These are phyloP conservation scores for Chrysoporthe deuterocubensis DNA, from an alignment of 2,329 filamentous ascomycete genomes.

Conservation along the genomic window DNA sequence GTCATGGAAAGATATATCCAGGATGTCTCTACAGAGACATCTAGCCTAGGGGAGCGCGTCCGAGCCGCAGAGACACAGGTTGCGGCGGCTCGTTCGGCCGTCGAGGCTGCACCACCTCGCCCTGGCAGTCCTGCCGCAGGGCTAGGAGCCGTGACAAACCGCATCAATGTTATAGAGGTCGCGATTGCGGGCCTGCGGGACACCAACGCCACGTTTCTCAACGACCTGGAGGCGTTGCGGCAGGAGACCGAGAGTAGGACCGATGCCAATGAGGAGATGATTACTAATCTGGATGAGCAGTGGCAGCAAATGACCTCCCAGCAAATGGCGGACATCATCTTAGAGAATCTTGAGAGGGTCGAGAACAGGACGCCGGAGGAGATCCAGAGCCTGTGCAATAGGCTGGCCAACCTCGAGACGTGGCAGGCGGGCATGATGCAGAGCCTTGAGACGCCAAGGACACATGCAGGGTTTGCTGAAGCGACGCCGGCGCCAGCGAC, in stretches of 20 bases:
- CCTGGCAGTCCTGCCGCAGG: not conserved
- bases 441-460: conserved; percentile 1
- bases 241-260: not conserved
- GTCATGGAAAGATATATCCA: not conserved
- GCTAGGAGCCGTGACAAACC: not conserved
- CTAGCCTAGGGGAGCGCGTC: not conserved
- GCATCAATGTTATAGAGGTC: conserved; percentile 5
- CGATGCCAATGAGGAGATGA: conserved; percentile 20
- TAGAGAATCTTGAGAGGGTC: conserved; percentile 23
- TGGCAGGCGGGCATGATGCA: conserved; percentile 3
- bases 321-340: conserved; percentile 19
- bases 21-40: conserved; percentile 1
- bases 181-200: not conserved
- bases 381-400: conserved; percentile 19
- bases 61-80: not conserved
- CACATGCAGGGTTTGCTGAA: not conserved
- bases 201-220: not conserved
- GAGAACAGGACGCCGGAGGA: conserved; percentile 11
- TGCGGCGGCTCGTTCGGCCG: not conserved
- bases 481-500: too few relatives aligned
- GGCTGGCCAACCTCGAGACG: conserved; percentile 18
- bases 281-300: conserved; percentile 20
- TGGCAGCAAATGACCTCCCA: conserved; percentile 21
- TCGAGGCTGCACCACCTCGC: not conserved
- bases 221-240: not conserved